Evolutionary conservation across 2,329 filamentous ascomycete genomes (phyloP).

Genomic region (Domatiomyces globalis): DNA sequence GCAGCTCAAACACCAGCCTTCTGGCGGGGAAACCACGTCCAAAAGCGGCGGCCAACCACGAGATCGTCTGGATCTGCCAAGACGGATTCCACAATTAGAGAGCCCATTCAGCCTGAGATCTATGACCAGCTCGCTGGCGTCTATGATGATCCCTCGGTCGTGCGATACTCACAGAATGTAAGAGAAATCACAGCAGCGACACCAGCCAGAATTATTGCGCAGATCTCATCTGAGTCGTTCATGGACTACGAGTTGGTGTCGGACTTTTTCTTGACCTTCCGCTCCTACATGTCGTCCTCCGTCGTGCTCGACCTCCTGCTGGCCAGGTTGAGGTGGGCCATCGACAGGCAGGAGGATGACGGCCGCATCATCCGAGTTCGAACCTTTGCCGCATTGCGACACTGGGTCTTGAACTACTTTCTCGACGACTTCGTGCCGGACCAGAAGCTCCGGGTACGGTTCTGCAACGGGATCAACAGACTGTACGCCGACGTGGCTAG

Average conservation of each 20-base stretch:
- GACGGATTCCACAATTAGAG: constrained; percentile 10
- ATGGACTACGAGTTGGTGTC: constrained; percentile 94
- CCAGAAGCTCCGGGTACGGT: constrained; percentile 57
- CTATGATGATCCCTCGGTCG: constrained; percentile 67
- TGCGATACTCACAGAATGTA: constrained; percentile 60
- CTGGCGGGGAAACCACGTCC: neutral
- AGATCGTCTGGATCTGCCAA: constrained; percentile 25
- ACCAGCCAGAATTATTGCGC: constrained; percentile 76
- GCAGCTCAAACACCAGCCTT: neutral
- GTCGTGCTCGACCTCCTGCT: constrained; percentile 74
- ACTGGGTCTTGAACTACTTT: constrained; percentile 98
- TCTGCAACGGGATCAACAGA: constrained; percentile 66
- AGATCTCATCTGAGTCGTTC: constrained; percentile 91
- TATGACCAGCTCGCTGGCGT: constrained; percentile 70
- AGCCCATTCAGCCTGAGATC: constrained; percentile 47
- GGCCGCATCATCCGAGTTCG: constrained; percentile 90
- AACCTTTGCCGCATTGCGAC: constrained; percentile 84
- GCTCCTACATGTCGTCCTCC: constrained; percentile 63
- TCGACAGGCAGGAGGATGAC: constrained; percentile 63
- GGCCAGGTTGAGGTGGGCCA: constrained; percentile 73
- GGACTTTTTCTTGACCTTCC: constrained; percentile 94
- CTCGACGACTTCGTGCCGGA: constrained; percentile 80
- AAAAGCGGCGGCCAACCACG: constrained; percentile 4
- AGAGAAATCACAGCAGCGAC: constrained; percentile 78
- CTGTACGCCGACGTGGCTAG: constrained; percentile 40